Evolutionary conservation across 2,329 filamentous ascomycete species (phyloP).

Genomic region (Hawksworthiomyces lignivorus): DNA sequence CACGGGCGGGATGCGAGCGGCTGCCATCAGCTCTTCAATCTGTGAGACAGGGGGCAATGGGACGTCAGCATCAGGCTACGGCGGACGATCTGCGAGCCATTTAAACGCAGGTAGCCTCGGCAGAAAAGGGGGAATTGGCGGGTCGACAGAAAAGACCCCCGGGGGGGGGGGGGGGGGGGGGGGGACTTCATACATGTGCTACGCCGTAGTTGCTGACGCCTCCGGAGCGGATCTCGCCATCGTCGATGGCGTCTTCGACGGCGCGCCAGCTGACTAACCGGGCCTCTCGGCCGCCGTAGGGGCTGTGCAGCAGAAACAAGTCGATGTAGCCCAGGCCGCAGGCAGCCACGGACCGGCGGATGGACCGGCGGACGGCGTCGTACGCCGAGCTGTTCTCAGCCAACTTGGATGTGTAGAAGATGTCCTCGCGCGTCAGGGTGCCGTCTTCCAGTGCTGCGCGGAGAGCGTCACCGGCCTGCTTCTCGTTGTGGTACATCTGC

Average conservation of each 20-base stretch:
- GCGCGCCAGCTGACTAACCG: slow-evolving; percentile 69
- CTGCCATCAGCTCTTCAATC: slow-evolving; percentile 61
- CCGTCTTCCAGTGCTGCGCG: slow-evolving; percentile 20
- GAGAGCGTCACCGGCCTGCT: slow-evolving; percentile 60
- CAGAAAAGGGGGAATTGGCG: background rate
- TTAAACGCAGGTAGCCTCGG: too few species aligned
- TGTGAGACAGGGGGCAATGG: slow-evolving; percentile 20
- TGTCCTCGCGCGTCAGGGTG: slow-evolving; percentile 53
- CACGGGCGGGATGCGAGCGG: slow-evolving; percentile 54
- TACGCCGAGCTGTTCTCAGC: slow-evolving; percentile 58
- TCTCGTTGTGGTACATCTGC: slow-evolving; percentile 61
- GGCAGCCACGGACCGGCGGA: slow-evolving; percentile 55
- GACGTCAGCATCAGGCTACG: too few species aligned
- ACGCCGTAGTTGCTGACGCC: slow-evolving; percentile 76
- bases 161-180: too few species aligned
- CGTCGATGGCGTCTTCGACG: slow-evolving; percentile 65
- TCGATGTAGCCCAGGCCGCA: slow-evolving; percentile 69
- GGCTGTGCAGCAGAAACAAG: slow-evolving; percentile 71
- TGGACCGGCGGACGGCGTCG: slow-evolving; percentile 57
- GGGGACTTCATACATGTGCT: slow-evolving; percentile 51
- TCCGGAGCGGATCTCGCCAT: slow-evolving; percentile 61
- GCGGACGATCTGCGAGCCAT: too few species aligned
- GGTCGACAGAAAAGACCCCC: background rate
- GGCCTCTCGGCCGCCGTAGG: slow-evolving; percentile 63
- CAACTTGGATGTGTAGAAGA: slow-evolving; percentile 78